phyloP scores from a whole-genome alignment of 2,329 filamentous ascomycete species.

The Scytalidium sp. region DNA sequence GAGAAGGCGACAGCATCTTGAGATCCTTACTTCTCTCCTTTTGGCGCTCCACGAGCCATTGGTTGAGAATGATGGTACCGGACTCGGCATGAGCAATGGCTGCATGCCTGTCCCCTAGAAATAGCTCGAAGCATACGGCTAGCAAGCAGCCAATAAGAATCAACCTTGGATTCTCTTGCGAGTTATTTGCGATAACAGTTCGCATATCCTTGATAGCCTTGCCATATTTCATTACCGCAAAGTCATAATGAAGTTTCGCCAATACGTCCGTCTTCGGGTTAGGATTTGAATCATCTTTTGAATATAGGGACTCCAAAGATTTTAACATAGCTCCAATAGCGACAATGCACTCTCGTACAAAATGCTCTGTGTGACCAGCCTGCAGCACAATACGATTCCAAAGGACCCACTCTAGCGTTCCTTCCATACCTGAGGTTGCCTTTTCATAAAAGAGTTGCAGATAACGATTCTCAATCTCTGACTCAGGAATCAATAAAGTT shows the following conservation, averaged over 20 bases:
- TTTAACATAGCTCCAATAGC: conserved; percentile 19
- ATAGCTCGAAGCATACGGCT: conserved; percentile 19
- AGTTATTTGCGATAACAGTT: neutral
- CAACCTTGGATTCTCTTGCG: neutral
- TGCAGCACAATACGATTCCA: conserved; percentile 17
- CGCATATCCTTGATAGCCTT: conserved; percentile 4
- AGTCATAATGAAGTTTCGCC: conserved; percentile 2
- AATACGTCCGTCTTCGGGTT: neutral
- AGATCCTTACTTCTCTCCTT: neutral
- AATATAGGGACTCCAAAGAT: conserved; percentile 3
- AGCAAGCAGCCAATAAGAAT: conserved; percentile 13
- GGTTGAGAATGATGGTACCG: conserved; percentile 1
- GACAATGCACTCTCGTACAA: conserved; percentile 19
- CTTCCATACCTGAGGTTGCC: neutral
- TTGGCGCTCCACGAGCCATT: neutral
- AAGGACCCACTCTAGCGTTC: conserved; percentile 9
- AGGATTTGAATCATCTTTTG: neutral
- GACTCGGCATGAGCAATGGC: conserved; percentile 6
- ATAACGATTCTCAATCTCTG: neutral
- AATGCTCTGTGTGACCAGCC: conserved; percentile 15
- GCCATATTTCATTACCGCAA: conserved; percentile 5
- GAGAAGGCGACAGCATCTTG: conserved; percentile 3
- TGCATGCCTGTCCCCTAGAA: conserved; percentile 2
- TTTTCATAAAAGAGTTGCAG: neutral
- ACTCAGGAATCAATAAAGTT: neutral